A percentile compares a stretch with the other conserved stretches of the same genome.
Conservation (phyloP, 2,329 filamentous ascomycete genomes). For the Blastomyces parvus region DNA sequence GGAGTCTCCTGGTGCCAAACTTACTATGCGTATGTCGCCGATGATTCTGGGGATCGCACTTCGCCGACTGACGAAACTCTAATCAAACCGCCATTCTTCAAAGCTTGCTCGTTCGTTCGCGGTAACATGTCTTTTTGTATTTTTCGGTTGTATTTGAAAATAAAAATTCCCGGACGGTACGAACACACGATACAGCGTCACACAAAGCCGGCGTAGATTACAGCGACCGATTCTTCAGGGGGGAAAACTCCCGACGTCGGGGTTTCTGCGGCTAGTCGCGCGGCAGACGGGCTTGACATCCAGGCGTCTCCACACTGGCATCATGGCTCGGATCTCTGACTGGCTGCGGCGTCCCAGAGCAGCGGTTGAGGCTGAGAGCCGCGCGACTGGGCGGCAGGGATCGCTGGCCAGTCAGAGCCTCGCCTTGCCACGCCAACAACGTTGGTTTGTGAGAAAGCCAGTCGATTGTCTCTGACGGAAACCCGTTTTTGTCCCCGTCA, state of each 20-base stretch:
- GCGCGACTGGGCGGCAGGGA: conserved; percentile 5
- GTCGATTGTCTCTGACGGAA: not conserved
- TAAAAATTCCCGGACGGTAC: not conserved
- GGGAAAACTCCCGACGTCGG: not conserved
- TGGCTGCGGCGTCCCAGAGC: conserved; percentile 5
- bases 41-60: not conserved
- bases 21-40: not conserved
- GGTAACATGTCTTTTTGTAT: not conserved
- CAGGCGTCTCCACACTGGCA: not conserved
- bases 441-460: not conserved
- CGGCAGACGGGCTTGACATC: conserved; percentile 7
- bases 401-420: not conserved
- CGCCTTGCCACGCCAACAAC: not conserved
- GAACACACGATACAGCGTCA: not conserved
- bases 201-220: not conserved
- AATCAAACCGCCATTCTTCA: not conserved
- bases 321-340: not conserved
- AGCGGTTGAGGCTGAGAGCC: conserved; percentile 7
- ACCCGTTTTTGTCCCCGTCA: conserved; percentile 3
- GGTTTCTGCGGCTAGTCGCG: conserved; percentile 9
- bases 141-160: not conserved
- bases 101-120: not conserved
- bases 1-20: not conserved
- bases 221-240: not conserved
- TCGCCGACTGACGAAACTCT: not conserved